Base-by-base conservation (phyloP, 352 stramenopile genomes). In the Pythium plurisporium region DNA sequence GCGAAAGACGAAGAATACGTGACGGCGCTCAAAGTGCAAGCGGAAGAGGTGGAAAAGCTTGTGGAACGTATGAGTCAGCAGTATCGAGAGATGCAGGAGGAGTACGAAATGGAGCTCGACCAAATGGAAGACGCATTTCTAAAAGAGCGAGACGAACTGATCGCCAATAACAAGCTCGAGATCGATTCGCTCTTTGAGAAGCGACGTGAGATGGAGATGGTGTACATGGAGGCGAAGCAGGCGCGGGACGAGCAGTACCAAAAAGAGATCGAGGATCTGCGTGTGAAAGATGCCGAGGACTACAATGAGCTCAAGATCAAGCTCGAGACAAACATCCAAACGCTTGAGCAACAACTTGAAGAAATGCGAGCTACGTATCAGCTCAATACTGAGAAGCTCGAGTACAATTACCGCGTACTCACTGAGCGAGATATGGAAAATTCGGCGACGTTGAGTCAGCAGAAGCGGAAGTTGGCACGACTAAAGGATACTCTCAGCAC, bases 301-400 rank as follows among this genome's bases (percentile, higher is more conserved):
- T 98, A 98, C 72, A 97, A 91, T 49, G 96, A 96, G 62, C 77
- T 98, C 59, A 98, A 98, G 64, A 97, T 98, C 56, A 98, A 98
- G 65, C 82, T 98, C 41, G 94, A 98, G 67, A 98, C 87, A 8
- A 96, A 98, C 54, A 97, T 98, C 61, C 93, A 98, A 65, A 97
- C 90, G 22, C 82, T 98, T 0, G 91, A 98, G 72, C 91, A 98
- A 71, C 93, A 98, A 67, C 82, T 98, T 22, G 91, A 98, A 65
- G 91, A 98, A 44, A 98, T 98, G 88, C 81, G 91, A 19, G 88
- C 92, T 1, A 98, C 91, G 26, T 98, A 98, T 65, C 88, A 97
- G 61, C 85, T 98, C 55, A 98, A 98, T 62, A 98, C 91, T 9
- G 94, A 98, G 58, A 98, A 98, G 63, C 82, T 98, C 46, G 94